Evolutionary conservation across 768 basidiomycete genomes (phyloP).

Genomic region (Kwoniella sp.): DNA sequence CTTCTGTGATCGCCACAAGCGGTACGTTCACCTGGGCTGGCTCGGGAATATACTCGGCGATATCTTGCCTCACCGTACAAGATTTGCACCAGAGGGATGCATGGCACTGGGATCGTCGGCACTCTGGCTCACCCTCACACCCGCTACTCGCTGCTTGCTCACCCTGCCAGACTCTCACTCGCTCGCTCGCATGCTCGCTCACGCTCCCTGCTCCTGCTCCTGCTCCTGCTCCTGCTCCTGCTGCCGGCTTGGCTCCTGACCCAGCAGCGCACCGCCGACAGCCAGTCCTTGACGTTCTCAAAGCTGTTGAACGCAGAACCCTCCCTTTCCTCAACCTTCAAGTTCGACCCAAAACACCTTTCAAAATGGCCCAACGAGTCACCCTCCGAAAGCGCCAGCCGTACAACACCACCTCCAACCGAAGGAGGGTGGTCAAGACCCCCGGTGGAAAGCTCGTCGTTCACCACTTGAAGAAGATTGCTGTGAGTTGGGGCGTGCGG

Average conservation of each 20-base stretch:
- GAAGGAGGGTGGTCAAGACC: slow-evolving; percentile 92
- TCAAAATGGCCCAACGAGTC: slow-evolving; percentile 93
- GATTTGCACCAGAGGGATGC: neutral
- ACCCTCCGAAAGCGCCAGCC: slow-evolving; percentile 97
- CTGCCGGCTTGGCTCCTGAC: neutral
- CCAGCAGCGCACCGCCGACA: neutral
- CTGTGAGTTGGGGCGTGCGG: slow-evolving; percentile 51
- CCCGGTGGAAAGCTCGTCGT: slow-evolving; percentile 97
- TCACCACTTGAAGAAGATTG: slow-evolving; percentile 95
- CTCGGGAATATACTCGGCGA: neutral
- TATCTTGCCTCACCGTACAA: neutral
- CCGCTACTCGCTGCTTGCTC: neutral
- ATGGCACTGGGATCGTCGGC: too few species aligned
- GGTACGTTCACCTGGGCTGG: neutral
- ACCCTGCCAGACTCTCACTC: too few species aligned
- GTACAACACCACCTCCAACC: slow-evolving; percentile 94
- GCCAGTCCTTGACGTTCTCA: too few species aligned
- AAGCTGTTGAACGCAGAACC: too few species aligned
- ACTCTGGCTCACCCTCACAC: too few species aligned
- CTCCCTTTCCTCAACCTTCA: slow-evolving; percentile 10
- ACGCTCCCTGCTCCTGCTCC: neutral
- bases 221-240: neutral
- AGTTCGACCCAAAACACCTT: slow-evolving; percentile 1
- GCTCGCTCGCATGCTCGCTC: too few species aligned
- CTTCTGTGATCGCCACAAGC: slow-evolving; percentile 1